Conservation (phyloP, 305 asterid species). For the Ajuga reptans region DNA sequence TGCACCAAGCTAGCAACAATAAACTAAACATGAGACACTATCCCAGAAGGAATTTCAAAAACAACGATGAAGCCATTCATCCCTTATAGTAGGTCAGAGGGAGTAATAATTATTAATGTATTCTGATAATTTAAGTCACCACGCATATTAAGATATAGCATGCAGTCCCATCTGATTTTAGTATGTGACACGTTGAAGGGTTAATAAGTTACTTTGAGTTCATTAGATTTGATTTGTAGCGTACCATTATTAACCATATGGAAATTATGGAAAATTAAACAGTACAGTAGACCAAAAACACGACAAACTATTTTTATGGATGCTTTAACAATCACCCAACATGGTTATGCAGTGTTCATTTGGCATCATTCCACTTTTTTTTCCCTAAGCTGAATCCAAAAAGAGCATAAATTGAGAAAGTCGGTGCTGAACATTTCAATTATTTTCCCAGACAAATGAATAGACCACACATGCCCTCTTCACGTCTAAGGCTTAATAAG, state of each 20-base stretch:
- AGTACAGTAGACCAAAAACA: neutral
- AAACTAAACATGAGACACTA: slow-evolving; percentile 28
- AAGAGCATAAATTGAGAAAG: neutral
- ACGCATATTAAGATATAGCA: too few relatives aligned
- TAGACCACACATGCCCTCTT: too few relatives aligned
- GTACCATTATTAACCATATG: neutral
- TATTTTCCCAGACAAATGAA: too few relatives aligned
- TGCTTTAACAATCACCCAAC: neutral
- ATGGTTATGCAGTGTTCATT: neutral
- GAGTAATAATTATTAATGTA: too few relatives aligned
- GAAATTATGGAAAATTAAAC: neutral
- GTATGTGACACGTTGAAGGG: neutral
- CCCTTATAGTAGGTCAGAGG: too few relatives aligned
- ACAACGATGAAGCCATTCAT: slow-evolving; percentile 16
- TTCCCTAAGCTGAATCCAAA: neutral
- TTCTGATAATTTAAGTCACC: too few relatives aligned
- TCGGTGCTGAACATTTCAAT: too few relatives aligned
- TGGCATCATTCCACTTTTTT: neutral
- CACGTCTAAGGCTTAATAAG: too few relatives aligned
- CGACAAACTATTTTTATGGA: neutral
- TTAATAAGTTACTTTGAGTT: too few relatives aligned
- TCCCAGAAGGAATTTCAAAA: slow-evolving; percentile 9
- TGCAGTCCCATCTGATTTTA: neutral
- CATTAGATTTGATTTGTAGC: neutral
- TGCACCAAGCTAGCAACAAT: slow-evolving; percentile 35